phyloP scores from a whole-genome alignment of 2,329 filamentous ascomycete genomes.

The Calonectria henricotiae region DNA sequence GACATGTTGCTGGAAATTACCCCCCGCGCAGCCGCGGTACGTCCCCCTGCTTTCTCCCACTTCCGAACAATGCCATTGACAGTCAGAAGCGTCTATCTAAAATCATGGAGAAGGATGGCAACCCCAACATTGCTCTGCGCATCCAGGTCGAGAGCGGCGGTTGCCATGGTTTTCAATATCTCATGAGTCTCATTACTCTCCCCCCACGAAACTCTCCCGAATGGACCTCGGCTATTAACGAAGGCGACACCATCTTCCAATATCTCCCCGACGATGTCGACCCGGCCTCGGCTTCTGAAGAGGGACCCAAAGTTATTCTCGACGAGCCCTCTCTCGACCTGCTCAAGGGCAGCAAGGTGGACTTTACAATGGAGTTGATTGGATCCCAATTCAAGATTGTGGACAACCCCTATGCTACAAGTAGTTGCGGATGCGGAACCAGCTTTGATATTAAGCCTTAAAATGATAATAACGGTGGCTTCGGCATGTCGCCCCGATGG shows the following conservation, averaged over 20 bases:
- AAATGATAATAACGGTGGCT: conserved; percentile 53
- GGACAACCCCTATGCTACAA: conserved; percentile 92
- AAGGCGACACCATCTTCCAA: conserved; percentile 92
- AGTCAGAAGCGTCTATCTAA: conserved; percentile 77
- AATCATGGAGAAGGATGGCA: conserved; percentile 81
- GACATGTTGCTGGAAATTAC: conserved; percentile 89
- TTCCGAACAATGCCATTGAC: conserved; percentile 34
- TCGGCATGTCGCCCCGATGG: conserved; percentile 24
- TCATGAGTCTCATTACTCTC: conserved; percentile 86
- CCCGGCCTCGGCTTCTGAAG: conserved; percentile 50
- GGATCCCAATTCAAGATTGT: conserved; percentile 92
- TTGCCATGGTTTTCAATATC: conserved; percentile 98
- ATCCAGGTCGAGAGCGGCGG: conserved; percentile 94
- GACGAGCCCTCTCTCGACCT: conserved; percentile 91
- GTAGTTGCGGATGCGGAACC: conserved; percentile 96
- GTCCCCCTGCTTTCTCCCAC: conserved; percentile 34
- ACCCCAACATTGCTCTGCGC: conserved; percentile 88
- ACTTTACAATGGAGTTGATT: conserved; percentile 97
- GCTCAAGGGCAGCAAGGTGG: conserved; percentile 93
- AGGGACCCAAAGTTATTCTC: conserved; percentile 84
- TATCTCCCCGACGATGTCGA: conserved; percentile 70
- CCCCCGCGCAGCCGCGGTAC: conserved; percentile 83
- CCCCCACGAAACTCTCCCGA: conserved; percentile 60
- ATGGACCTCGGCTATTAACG: conserved; percentile 62
- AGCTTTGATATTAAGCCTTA: conserved; percentile 91